Evolutionary conservation across 176 grass and related monocot species (phyloP).

Genomic region (Avena insularis): DNA sequence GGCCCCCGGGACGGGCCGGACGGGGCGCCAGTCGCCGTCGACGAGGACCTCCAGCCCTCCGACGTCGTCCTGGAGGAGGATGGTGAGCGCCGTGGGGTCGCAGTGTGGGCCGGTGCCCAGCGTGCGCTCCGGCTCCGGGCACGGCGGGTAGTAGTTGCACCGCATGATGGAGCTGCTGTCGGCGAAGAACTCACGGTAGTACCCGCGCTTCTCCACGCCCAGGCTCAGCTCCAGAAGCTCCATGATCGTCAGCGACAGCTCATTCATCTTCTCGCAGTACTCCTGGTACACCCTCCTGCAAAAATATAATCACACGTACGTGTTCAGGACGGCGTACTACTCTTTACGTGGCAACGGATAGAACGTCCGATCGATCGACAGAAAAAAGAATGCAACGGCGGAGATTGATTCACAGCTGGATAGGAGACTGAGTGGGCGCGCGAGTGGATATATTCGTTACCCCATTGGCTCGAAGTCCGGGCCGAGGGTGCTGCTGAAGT

Average conservation of each 20-base stretch:
- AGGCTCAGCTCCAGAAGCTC: constrained; percentile 85
- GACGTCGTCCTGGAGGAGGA: constrained; percentile 88
- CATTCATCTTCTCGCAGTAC: constrained; percentile 83
- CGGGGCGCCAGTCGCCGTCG: constrained; percentile 72
- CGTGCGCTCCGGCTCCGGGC: constrained; percentile 87
- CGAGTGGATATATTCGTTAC: constrained; percentile 38
- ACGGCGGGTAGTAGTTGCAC: constrained; percentile 95
- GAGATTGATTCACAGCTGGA: background rate
- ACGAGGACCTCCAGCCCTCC: constrained; percentile 84
- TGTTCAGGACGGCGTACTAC: no score
- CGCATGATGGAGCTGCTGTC: constrained; percentile 88
- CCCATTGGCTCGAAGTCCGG: constrained; percentile 68
- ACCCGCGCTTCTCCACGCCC: constrained; percentile 60
- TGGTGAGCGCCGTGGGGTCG: constrained; percentile 89
- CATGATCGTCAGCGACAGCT: constrained; percentile 80
- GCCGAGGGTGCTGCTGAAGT: constrained; percentile 76
- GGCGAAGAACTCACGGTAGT: constrained; percentile 81
- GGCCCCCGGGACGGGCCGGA: constrained; percentile 68
- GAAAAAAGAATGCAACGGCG: background rate
- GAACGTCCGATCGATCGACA: background rate
- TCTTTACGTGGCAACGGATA: background rate
- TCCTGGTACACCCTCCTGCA: constrained; percentile 71
- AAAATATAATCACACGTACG: background rate
- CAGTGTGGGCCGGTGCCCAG: constrained; percentile 90
- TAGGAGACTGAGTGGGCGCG: background rate